Conservation (phyloP, 495 filamentous ascomycete species). For the Haplographium delicatum region DNA sequence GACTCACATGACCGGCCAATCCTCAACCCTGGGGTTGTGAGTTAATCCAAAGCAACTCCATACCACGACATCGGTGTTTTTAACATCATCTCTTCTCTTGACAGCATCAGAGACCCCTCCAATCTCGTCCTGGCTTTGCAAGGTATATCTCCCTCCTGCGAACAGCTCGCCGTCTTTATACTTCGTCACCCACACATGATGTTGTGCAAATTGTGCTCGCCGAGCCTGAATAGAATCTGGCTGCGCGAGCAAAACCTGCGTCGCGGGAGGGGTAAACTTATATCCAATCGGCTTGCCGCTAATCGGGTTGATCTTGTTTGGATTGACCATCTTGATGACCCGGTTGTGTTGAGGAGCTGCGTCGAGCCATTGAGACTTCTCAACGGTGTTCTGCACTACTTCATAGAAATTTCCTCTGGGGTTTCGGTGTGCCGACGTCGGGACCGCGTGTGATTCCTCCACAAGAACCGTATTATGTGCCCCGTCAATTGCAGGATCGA, state of each 20-base stretch:
- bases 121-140: slow-evolving; percentile 40
- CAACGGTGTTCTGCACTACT: slow-evolving; percentile 6
- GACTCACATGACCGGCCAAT: slow-evolving; percentile 51
- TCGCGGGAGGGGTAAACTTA: slow-evolving; percentile 29
- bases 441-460: slow-evolving; percentile 44
- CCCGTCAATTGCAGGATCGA: slow-evolving; percentile 61
- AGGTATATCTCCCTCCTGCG: slow-evolving; percentile 37
- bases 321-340: slow-evolving; percentile 73
- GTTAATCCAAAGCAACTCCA: slow-evolving; percentile 59
- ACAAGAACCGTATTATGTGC: slow-evolving; percentile 58
- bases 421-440: slow-evolving; percentile 38
- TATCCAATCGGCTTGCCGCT: slow-evolving; percentile 44
- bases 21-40: slow-evolving; percentile 51
- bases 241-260: slow-evolving; percentile 33
- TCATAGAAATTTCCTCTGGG: slow-evolving; percentile 13
- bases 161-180: slow-evolving; percentile 34
- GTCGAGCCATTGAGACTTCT: slow-evolving; percentile 42
- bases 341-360: slow-evolving; percentile 56
- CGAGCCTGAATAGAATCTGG: slow-evolving; percentile 30
- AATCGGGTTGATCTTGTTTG: slow-evolving; percentile 58
- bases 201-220: slow-evolving; percentile 32
- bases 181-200: slow-evolving; percentile 36
- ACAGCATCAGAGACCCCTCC: slow-evolving; percentile 24
- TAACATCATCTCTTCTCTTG: slow-evolving; percentile 33
- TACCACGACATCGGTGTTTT: slow-evolving; percentile 48